Evolutionary conservation across 805 yeast species (phyloP).

Genomic region (Candida glaebosa): DNA sequence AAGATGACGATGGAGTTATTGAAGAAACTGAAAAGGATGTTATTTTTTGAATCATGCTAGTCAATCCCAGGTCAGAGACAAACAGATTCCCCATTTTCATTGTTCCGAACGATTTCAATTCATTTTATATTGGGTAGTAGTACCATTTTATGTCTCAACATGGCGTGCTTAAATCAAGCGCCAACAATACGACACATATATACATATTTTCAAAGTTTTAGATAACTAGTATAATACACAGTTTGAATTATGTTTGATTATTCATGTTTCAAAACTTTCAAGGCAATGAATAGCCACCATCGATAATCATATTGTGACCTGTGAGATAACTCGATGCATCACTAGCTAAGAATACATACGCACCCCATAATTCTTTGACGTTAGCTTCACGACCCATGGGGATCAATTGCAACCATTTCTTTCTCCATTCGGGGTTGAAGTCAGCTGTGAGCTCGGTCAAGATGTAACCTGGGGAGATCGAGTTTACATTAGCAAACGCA

Average conservation of each 20-base stretch:
- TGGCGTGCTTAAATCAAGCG: no score
- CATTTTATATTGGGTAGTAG: background rate
- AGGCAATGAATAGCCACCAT: conserved; percentile 44
- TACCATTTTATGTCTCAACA: no score
- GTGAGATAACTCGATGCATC: conserved; percentile 43
- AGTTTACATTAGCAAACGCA: conserved; percentile 43
- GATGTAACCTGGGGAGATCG: conserved; percentile 44
- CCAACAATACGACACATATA: no score
- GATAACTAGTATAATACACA: background rate
- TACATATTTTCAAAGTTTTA: background rate
- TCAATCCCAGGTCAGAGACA: no score
- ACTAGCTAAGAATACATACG: conserved; percentile 43
- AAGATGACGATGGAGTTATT: conserved; percentile 19
- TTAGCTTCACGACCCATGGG: conserved; percentile 47
- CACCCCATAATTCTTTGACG: conserved; percentile 44
- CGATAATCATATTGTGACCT: conserved; percentile 43
- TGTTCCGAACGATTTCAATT: background rate
- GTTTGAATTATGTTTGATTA: no score
- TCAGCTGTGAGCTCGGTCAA: conserved; percentile 38
- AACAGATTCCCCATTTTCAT: no score
- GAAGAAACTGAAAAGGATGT: conserved; percentile 46
- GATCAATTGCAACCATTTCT: conserved; percentile 37
- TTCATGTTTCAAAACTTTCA: no score
- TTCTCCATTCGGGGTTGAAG: conserved; percentile 28
- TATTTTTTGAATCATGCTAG: conserved; percentile 28